Evolutionary conservation across 371 early-diverging fungal species (phyloP).

Genomic region (Lichtheimia hyalospora): DNA sequence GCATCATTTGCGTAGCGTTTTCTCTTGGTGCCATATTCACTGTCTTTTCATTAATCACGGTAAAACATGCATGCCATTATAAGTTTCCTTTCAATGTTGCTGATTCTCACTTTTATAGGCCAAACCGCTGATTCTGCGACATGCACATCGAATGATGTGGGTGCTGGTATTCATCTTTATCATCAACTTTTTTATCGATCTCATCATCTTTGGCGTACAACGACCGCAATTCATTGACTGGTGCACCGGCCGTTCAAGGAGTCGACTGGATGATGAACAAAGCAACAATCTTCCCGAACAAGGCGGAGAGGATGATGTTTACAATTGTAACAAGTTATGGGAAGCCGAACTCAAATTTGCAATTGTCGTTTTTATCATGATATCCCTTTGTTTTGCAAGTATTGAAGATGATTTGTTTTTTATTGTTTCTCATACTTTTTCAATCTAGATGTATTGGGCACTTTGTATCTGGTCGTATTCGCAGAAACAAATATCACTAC

Average conservation of each 20-base stretch:
- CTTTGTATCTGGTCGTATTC: constrained; percentile 25
- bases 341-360: constrained; percentile 30
- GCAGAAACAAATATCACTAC: constrained; percentile 13
- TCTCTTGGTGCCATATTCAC: constrained; percentile 27
- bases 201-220: constrained; percentile 30
- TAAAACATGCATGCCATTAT: constrained; percentile 4
- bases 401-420: not conserved
- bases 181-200: constrained; percentile 22
- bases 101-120: not conserved
- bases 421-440: not conserved
- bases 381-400: constrained; percentile 28
- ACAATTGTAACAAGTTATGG: constrained; percentile 32
- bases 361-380: constrained; percentile 20
- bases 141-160: constrained; percentile 22
- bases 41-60: constrained; percentile 29
- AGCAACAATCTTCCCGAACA: constrained; percentile 16
- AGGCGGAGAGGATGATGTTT: constrained; percentile 12
- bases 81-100: not conserved
- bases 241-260: constrained; percentile 25
- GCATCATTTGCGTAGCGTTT: constrained; percentile 31
- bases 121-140: constrained; percentile 15
- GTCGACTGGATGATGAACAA: constrained; percentile 4
- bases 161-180: constrained; percentile 19
- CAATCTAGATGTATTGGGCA: constrained; percentile 25
- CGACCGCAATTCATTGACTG: constrained; percentile 23